Conservation (phyloP, 192 early-diverging fungal species). For the Podila minutissima region DNA sequence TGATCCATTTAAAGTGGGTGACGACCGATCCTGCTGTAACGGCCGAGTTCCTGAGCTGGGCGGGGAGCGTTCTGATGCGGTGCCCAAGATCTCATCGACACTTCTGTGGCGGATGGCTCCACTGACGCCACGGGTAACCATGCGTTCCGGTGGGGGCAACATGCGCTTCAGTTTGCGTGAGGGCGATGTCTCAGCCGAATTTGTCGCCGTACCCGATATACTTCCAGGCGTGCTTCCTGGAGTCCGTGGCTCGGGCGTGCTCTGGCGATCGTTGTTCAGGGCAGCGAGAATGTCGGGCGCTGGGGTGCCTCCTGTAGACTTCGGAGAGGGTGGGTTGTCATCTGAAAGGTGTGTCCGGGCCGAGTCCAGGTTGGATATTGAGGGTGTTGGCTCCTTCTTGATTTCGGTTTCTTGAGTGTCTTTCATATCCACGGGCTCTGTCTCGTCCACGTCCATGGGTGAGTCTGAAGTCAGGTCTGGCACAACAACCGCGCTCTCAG, state of each 20-base stretch:
- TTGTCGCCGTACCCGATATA: slow-evolving; percentile 27
- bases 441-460: slow-evolving; percentile 34
- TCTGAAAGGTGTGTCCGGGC: slow-evolving; percentile 2
- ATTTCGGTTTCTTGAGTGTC: slow-evolving; percentile 21
- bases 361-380: slow-evolving; percentile 28
- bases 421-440: slow-evolving; percentile 16
- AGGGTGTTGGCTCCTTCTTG: slow-evolving; percentile 33
- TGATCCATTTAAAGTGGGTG: slow-evolving; percentile 13
- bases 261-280: slow-evolving; percentile 21
- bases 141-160: slow-evolving; percentile 62
- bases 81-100: slow-evolving; percentile 64
- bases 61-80: slow-evolving; percentile 38
- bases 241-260: slow-evolving; percentile 46
- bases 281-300: not conserved
- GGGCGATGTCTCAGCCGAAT: slow-evolving; percentile 50
- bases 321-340: slow-evolving; percentile 30
- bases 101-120: slow-evolving; percentile 66
- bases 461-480: slow-evolving; percentile 38
- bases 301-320: slow-evolving; percentile 27
- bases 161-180: slow-evolving; percentile 52
- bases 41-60: slow-evolving; percentile 17
- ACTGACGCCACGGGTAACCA: slow-evolving; percentile 68
- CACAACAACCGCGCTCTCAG: slow-evolving; percentile 44
- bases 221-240: slow-evolving; percentile 50
- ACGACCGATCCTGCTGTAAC: slow-evolving; percentile 14